phyloP scores from a whole-genome alignment of 73 alveolate genomes.

The Paramecium biaurelia region DNA sequence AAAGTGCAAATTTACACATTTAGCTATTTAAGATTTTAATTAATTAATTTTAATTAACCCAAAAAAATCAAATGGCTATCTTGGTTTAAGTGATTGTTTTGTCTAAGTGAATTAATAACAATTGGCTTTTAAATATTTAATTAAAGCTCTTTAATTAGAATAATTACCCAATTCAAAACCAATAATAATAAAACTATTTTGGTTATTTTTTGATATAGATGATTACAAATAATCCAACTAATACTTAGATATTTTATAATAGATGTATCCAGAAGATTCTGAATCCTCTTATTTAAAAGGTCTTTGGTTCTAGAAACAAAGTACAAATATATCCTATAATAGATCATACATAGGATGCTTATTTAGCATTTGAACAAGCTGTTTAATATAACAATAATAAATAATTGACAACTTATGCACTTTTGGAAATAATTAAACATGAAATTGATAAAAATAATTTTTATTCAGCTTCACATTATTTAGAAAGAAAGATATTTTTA shows the following conservation, averaged over 20 bases:
- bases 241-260: background rate
- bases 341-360: slow-evolving; percentile 67
- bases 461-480: slow-evolving; percentile 78
- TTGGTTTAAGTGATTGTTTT: slow-evolving; percentile 76
- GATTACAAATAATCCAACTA: background rate
- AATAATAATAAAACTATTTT: slow-evolving; percentile 11
- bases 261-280: slow-evolving; percentile 42
- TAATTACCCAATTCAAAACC: background rate
- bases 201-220: background rate
- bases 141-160: slow-evolving; percentile 26
- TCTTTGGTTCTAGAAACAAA: slow-evolving; percentile 53
- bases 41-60: background rate
- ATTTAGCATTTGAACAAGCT: slow-evolving; percentile 74
- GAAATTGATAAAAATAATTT: slow-evolving; percentile 77
- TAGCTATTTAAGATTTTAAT: slow-evolving; percentile 65
- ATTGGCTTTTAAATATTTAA: slow-evolving; percentile 59
- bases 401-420: slow-evolving; percentile 69
- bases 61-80: slow-evolving; percentile 58
- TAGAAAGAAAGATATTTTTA: slow-evolving; percentile 68
- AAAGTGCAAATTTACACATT: slow-evolving; percentile 29
- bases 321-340: background rate
- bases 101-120: slow-evolving; percentile 41
- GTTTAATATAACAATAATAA: slow-evolving; percentile 66
- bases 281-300: slow-evolving; percentile 76
- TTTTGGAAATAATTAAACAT: slow-evolving; percentile 73